phyloP scores from a whole-genome alignment of 352 stramenopile species.

The Pythium angustatum region DNA sequence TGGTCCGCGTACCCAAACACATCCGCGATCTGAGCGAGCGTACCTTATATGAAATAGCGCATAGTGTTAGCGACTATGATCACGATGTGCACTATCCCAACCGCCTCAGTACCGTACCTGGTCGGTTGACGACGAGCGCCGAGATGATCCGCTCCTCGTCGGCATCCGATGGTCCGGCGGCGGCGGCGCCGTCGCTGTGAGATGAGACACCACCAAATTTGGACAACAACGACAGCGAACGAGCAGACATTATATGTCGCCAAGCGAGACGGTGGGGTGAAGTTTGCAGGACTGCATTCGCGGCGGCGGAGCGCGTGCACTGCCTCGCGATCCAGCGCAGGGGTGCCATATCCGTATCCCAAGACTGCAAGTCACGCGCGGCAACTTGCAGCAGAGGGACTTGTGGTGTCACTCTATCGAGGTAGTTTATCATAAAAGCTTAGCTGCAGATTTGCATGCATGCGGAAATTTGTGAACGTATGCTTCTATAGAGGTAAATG shows the following conservation, averaged over 20 bases:
- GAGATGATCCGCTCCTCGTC: constrained; percentile 74
- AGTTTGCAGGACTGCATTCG: not conserved
- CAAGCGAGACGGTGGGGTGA: not conserved
- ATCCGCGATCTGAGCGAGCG: constrained; percentile 65
- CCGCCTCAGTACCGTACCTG: constrained; percentile 28
- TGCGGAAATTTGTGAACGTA: constrained; percentile 14
- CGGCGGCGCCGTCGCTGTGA: not conserved
- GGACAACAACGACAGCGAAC: constrained; percentile 7
- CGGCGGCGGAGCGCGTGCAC: not conserved
- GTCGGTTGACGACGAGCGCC: constrained; percentile 69
- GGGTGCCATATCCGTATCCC: not conserved
- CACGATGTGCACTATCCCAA: not conserved
- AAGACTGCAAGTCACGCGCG: too few species aligned
- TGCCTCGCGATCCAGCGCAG: constrained; percentile 10
- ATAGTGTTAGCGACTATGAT: too few species aligned
- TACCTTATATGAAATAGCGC: constrained; percentile 31
- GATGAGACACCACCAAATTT: constrained; percentile 22
- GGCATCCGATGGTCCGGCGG: not conserved
- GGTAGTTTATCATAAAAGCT: constrained; percentile 8
- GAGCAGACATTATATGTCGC: not conserved
- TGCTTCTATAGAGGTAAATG: not conserved
- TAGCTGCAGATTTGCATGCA: not conserved
- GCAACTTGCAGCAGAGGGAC: constrained; percentile 5
- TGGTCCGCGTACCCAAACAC: constrained; percentile 71
- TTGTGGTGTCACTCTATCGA: constrained; percentile 13